A percentile compares a stretch with the other conserved stretches of the same genome.
These are phyloP conservation scores for Paecilomyces dactylethromorphus DNA, from an alignment of 2,329 filamentous ascomycete genomes.

Conservation along the genomic window DNA sequence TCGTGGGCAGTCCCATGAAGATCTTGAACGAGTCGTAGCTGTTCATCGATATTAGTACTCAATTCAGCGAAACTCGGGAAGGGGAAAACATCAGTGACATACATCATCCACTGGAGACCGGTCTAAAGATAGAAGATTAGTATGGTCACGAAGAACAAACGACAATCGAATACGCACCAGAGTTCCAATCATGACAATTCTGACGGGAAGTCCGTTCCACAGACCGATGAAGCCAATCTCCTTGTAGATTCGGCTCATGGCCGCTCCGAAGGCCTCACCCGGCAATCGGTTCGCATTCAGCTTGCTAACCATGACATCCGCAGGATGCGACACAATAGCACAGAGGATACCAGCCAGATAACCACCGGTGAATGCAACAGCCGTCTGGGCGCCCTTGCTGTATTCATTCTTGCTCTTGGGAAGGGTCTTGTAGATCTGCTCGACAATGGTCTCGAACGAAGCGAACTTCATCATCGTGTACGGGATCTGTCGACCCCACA, in stretches of 20 bases:
- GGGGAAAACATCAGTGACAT: slow-evolving; percentile 40
- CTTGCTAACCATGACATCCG: slow-evolving; percentile 89
- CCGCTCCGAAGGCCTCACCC: slow-evolving; percentile 71
- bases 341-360: slow-evolving; percentile 86
- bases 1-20: slow-evolving; percentile 80
- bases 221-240: slow-evolving; percentile 83
- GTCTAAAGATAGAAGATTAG: slow-evolving; percentile 40
- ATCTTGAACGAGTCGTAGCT: slow-evolving; percentile 75
- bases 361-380: slow-evolving; percentile 74
- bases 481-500: slow-evolving; percentile 89
- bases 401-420: slow-evolving; percentile 75
- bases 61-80: neutral
- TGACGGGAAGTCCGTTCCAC: slow-evolving; percentile 82
- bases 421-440: slow-evolving; percentile 72
- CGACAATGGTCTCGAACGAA: slow-evolving; percentile 83
- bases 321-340: slow-evolving; percentile 72
- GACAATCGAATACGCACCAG: slow-evolving; percentile 32
- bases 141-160: neutral
- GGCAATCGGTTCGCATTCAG: slow-evolving; percentile 71
- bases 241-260: slow-evolving; percentile 73
- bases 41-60: slow-evolving; percentile 15
- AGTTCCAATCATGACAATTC: slow-evolving; percentile 84
- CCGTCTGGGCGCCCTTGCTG: slow-evolving; percentile 73
- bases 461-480: slow-evolving; percentile 93
- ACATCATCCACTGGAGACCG: slow-evolving; percentile 90